Evolutionary conservation across 805 yeast genomes (phyloP).

Genomic region (Yarrowia sp.): DNA sequence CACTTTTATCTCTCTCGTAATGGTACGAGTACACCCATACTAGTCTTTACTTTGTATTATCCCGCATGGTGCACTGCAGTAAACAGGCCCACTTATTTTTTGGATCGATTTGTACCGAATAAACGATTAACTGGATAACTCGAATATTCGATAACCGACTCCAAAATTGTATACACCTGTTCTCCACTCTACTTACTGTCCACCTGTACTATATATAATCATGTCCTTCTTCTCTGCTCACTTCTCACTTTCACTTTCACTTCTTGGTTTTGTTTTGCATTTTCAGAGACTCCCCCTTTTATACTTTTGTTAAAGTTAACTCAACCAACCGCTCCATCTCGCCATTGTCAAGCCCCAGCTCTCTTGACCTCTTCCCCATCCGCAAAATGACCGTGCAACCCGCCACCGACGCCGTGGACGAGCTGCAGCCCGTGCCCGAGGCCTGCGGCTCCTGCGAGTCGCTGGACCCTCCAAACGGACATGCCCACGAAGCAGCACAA

Average conservation of each 20-base stretch:
- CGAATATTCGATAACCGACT: no score
- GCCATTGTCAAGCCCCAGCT: background rate
- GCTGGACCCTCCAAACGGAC: background rate
- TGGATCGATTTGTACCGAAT: no score
- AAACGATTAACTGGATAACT: no score
- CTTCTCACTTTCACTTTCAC: background rate
- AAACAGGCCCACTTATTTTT: no score
- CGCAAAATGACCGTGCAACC: constrained; percentile 21
- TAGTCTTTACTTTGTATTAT: no score
- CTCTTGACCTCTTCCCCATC: background rate
- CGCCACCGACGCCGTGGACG: constrained; percentile 21
- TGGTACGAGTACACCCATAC: no score
- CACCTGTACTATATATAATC: no score
- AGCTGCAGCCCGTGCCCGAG: constrained; percentile 23
- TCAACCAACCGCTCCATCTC: constrained; percentile 21
- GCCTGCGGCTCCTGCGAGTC: constrained; percentile 12
- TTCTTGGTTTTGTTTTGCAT: background rate
- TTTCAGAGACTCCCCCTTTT: background rate
- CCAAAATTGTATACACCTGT: no score
- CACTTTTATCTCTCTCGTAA: no score
- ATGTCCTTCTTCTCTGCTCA: background rate
- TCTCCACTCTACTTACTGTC: no score
- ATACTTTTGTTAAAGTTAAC: constrained; percentile 22
- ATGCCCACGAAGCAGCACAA: background rate
- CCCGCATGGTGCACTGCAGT: no score